Base-by-base conservation (phyloP, 1,284 basidiomycete species). In the Trichosporon faecale region DNA sequence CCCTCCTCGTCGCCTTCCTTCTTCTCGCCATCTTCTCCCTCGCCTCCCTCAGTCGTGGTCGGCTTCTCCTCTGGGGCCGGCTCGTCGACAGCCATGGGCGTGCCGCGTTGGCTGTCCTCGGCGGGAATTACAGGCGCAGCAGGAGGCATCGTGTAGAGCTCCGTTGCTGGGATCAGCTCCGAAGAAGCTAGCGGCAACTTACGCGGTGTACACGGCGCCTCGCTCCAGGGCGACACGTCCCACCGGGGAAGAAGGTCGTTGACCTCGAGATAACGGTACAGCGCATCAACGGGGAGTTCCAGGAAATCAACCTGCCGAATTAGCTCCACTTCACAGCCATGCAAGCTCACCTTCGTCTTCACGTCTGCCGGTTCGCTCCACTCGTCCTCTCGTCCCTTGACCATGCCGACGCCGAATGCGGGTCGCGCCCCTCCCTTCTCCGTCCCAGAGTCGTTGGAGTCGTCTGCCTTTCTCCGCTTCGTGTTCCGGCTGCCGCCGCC, bases 161-260 rank as follows among this genome's bases (percentile, higher is more conserved):
- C 74, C 69, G 73, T 79, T 6, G 79, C 80, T 82, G 37, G 2
- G 7, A 49, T 69, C 40, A 73, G 66, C 31, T 27, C 0, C 8
- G 12, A 5, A 16, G 2, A 18, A 3, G 4, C 1, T 2, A 16
- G 16, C n/a, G 33, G 5, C 2, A 14, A 76, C 79, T 72, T 29
- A 82, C 81, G 81, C 35, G 80, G 79, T 16, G 74, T 78, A 67
- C 78, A 79, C 0, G 79, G 78, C 16, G 78, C 75, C 70, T 82
- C 81, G 18, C 78, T 80, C 81, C 81, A 82, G 6, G 81, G 81
- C 18, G 79, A 81, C 5, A 76, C 73, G 49, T 78, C 76, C 79
- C 79, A 82, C 61, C 76, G 72, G 0, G 81, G 81, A 60, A 82
- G 68, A 5, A 82, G 75, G 64, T 82, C 81, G 65, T 82, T 76